Base-by-base conservation (phyloP, 106 monocot species). In the Dendrobium catenatum region DNA sequence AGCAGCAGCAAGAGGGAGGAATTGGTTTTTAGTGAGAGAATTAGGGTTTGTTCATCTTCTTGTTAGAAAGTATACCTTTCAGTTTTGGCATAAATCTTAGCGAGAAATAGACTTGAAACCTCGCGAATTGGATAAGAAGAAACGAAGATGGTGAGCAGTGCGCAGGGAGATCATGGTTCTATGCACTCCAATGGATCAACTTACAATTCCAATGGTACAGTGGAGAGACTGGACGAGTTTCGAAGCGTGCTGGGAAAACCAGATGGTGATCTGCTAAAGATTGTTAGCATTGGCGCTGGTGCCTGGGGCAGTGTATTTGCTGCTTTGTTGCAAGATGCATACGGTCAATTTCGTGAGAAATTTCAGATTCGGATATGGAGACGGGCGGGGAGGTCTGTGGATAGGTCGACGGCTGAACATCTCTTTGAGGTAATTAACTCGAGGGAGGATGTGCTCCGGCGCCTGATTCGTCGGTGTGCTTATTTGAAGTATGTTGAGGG, bases 291-390 rank as follows among this genome's bases (percentile, higher is more conserved):
- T 27, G 91, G 91, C 0, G 91, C 91, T 1, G 91, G 91, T 4
- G 91, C 91, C 68, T 91, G 91, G 91, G 91, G 91, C 61, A 89
- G 91, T 70, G 88, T 88, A 24, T 91, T 91, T 26, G 83, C 85
- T 5, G 91, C 91, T 47, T 74, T 91, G 27, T 54, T 91, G 46
- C 91, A 91, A 54, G 91, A 91, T 31, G 73, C 70, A 6, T 91
- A 91, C 24, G 91, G 91, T 20, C 80, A 81, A 17, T 78, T 88
- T 73, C 88, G 88, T 9, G 88, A 91, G n/a, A 91, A 88, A 33
- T 55, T 91, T n/a, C 91, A 88, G 59, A 80, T 91, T 1, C 72
- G 88, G 68, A 87, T 91, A n/a, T 91, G 91, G 91, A 66, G 91
- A 64, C 73, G 91, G 31, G 61, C 91, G 0, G 87, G 91, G 31